Evolutionary conservation across 2,329 filamentous ascomycete genomes (phyloP).

Genomic region (Pyricularia pennisetigena): DNA sequence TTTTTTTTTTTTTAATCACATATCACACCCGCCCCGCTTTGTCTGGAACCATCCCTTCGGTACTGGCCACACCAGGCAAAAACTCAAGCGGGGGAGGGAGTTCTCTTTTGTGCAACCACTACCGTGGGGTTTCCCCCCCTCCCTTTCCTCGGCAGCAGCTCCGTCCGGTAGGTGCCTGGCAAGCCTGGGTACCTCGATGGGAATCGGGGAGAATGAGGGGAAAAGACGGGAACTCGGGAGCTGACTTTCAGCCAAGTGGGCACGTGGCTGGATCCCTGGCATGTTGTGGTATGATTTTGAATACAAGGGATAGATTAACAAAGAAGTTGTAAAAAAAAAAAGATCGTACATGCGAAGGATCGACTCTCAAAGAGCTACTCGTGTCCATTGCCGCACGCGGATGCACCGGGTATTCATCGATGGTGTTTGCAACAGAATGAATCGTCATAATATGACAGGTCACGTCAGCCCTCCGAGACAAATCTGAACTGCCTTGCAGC

Average conservation of each 20-base stretch:
- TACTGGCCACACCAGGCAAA: not conserved
- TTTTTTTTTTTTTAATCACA: not conserved
- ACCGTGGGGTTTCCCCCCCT: not conserved
- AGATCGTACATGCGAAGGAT: not conserved
- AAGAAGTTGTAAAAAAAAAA: not conserved
- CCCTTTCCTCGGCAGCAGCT: not conserved
- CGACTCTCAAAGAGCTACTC: not conserved
- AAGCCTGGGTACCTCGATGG: not conserved
- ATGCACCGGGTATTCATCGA: not conserved
- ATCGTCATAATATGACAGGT: not conserved
- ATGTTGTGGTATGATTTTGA: not conserved
- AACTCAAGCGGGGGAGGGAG: not conserved
- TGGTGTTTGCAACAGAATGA: not conserved
- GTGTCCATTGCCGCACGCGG: not conserved
- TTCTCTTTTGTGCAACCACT: not conserved
- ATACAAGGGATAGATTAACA: too few relatives aligned
- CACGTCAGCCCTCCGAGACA: not conserved
- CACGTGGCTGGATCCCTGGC: not conserved
- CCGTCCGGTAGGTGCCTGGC: not conserved
- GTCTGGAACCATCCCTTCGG: not conserved
- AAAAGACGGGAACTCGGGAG: not conserved
- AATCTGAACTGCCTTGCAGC: not conserved
- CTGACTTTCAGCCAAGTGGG: not conserved
- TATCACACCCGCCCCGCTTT: not conserved
- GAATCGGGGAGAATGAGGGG: not conserved